Base-by-base conservation (phyloP, 2,329 filamentous ascomycete species). In the Stagonosporopsis vannaccii region DNA sequence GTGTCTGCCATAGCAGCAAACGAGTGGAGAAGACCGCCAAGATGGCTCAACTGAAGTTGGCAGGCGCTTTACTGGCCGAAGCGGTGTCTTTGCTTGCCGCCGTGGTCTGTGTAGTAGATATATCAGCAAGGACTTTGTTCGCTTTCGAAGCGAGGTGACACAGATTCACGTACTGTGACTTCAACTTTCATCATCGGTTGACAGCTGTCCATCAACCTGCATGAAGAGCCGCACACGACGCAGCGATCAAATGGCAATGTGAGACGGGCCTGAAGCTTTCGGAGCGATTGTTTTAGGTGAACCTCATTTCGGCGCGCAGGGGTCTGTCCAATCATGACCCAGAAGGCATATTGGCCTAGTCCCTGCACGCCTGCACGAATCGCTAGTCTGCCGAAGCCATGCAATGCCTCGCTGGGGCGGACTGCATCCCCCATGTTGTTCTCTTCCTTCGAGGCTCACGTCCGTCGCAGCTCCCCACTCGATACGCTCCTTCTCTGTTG, bases 401-500 rank as follows among this genome's bases (percentile, higher is more conserved):
- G 57, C 51, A 51, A 51, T 53, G 50, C 46, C 43, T 51, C n/a
- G n/a, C 43, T 60, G 58, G 19, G 48, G 53, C 36, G 48, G 54
- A 57, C 47, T 59, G 56, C 55, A n/a, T 60, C 65, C 65, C 65
- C 68, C 63, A 70, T 66, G 65, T 58, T 66, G 59, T 66, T 67
- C 56, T 63, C 64, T 61, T 64, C 60, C 60, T 63, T 62, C 65
- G 64, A 60, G 63, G 62, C 65, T 67, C 58, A 59, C 62, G 61
- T 60, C 66, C 58, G 67, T 70, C 68, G 70, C 67, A 73, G 70
- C 68, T 72, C 64, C 70, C 67, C 68, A 70, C 69, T 71, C 71
- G 63, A 42, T 69, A 75, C 72, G 72, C 69, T 71, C 69, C 73
- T 71, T 65, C 65, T 66, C 60, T 57, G 62, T 62, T 69, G 69